Evolutionary conservation across 163 green algal species (phyloP).

Genomic region (Coccomyxa subellipsoidea): DNA sequence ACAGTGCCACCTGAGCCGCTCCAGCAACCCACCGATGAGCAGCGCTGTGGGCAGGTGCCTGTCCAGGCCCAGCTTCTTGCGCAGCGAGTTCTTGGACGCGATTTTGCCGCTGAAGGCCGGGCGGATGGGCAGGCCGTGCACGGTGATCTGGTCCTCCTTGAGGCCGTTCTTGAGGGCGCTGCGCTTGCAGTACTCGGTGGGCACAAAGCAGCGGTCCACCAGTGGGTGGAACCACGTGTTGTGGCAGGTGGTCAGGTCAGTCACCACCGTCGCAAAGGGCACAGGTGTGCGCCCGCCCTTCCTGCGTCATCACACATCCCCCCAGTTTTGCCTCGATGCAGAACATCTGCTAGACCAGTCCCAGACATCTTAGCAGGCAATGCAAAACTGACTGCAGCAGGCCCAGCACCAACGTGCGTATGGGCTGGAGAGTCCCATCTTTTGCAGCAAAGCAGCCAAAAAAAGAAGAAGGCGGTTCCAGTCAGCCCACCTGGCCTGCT

Average conservation of each 20-base stretch:
- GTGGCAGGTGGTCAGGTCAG: slow-evolving; percentile 96
- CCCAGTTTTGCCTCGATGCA: too few relatives aligned
- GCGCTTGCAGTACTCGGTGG: slow-evolving; percentile 65
- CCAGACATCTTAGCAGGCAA: too few relatives aligned
- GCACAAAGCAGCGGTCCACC: slow-evolving; percentile 87
- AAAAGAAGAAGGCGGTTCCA: neutral
- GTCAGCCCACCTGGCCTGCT: neutral
- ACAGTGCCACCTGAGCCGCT: too few relatives aligned
- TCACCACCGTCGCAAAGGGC: slow-evolving; percentile 89
- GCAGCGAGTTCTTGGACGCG: slow-evolving; percentile 46
- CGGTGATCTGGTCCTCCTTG: slow-evolving; percentile 32
- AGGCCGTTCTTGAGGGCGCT: slow-evolving; percentile 61
- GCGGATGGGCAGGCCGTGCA: slow-evolving; percentile 89
- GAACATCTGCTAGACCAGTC: too few relatives aligned
- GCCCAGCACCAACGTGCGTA: too few relatives aligned
- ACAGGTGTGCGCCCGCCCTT: slow-evolving; percentile 60
- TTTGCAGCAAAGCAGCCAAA: neutral
- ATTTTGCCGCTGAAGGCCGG: slow-evolving; percentile 79
- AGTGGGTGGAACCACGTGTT: slow-evolving; percentile 85
- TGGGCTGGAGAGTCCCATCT: neutral
- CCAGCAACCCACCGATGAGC: slow-evolving; percentile 68
- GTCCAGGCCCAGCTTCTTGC: slow-evolving; percentile 63
- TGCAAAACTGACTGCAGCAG: too few relatives aligned
- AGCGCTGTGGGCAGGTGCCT: slow-evolving; percentile 66
- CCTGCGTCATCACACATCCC: slow-evolving; percentile 10